A percentile compares a stretch with the other conserved stretches of the same genome.
These are phyloP conservation scores for Hyphodiscus hymeniophilus DNA, from an alignment of 495 filamentous ascomycete genomes.

Conservation along the genomic window DNA sequence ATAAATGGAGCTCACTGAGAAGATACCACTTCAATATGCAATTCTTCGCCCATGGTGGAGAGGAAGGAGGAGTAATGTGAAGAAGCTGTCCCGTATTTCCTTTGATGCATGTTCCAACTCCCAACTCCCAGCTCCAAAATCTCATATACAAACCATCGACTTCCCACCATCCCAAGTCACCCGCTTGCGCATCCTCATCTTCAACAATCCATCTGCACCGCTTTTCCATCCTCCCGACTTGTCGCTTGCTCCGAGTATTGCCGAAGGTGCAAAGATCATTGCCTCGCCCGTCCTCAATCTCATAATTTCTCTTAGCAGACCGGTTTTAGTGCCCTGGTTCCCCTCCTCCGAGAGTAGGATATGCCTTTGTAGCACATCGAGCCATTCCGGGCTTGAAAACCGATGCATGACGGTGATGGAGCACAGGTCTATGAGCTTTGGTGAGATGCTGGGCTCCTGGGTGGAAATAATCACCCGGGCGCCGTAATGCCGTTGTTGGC, in stretches of 20 bases:
- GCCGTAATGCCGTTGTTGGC: slow-evolving; percentile 61
- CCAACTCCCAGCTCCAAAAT: not conserved
- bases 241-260: not conserved
- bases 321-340: not conserved
- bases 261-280: slow-evolving; percentile 22
- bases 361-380: slow-evolving; percentile 42
- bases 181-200: slow-evolving; percentile 21
- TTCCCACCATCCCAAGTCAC: slow-evolving; percentile 21
- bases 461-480: slow-evolving; percentile 62
- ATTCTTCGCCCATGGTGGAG: not conserved
- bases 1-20: not conserved
- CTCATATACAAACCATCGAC: not conserved
- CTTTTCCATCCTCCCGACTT: slow-evolving; percentile 1
- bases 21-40: not conserved
- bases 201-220: slow-evolving; percentile 9
- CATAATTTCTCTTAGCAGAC: slow-evolving; percentile 20
- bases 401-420: slow-evolving; percentile 64
- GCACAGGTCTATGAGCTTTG: slow-evolving; percentile 58
- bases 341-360: slow-evolving; percentile 39
- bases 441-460: slow-evolving; percentile 69
- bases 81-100: too few species aligned
- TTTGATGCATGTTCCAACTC: not conserved
- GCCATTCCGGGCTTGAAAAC: slow-evolving; percentile 65
- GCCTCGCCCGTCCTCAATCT: slow-evolving; percentile 22
- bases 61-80: too few species aligned